phyloP scores from a whole-genome alignment of 352 stramenopile species.

The Globisporangium parvum region DNA sequence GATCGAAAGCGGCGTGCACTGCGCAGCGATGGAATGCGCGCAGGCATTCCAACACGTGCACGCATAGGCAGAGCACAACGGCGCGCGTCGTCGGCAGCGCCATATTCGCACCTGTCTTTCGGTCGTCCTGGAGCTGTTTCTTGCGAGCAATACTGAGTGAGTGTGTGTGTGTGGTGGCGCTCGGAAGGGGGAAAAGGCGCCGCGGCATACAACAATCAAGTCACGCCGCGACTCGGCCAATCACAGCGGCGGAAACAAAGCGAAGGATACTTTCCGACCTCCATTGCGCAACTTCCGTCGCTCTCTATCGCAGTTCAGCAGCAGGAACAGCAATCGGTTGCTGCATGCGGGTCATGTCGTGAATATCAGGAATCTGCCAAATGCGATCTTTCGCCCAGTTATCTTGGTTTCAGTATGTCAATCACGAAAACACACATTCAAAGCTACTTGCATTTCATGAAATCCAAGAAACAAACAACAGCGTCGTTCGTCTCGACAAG shows the following conservation, averaged over 20 bases:
- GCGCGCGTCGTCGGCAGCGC: neutral
- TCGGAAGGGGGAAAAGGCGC: conserved; percentile 2
- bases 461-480: neutral
- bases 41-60: neutral
- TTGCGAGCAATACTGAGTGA: conserved; percentile 3
- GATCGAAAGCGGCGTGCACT: neutral
- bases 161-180: conserved; percentile 9
- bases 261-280: neutral
- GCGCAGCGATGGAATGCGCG: neutral
- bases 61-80: neutral
- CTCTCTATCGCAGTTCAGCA: neutral
- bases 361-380: neutral
- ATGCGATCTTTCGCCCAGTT: too few species aligned
- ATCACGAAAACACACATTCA: too few species aligned
- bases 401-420: too few species aligned
- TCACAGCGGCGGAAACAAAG: conserved; percentile 3
- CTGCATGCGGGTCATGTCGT: neutral
- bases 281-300: neutral
- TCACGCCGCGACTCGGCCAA: neutral
- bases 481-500: neutral
- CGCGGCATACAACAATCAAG: conserved; percentile 10
- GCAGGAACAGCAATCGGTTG: neutral
- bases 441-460: too few species aligned
- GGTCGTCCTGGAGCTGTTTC: conserved; percentile 11
- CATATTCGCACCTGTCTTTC: conserved; percentile 10